phyloP scores from a whole-genome alignment of 2,329 filamentous ascomycete genomes.

The Reticulascus tulasneorum region DNA sequence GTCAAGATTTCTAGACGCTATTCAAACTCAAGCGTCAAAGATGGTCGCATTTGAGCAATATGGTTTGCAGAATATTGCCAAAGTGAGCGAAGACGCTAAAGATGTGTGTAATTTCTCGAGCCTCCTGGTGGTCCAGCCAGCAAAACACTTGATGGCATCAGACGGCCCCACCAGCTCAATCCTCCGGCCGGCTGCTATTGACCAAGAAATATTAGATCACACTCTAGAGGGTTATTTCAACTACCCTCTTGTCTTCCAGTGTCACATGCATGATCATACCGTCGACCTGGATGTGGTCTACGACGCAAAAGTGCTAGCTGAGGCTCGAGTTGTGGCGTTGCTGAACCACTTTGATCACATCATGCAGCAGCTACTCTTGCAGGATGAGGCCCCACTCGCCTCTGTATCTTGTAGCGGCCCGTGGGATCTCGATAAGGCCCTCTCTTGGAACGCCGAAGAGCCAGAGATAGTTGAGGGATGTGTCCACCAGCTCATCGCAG shows the following conservation, averaged over 20 bases:
- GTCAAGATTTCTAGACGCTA: slow-evolving; percentile 13
- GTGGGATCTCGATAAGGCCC: slow-evolving; percentile 1
- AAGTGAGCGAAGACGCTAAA: slow-evolving; percentile 11
- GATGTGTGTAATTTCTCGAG: slow-evolving; percentile 7
- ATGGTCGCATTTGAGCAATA: slow-evolving; percentile 17
- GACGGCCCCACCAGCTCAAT: too few species aligned
- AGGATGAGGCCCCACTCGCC: neutral
- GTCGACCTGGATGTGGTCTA: slow-evolving; percentile 1
- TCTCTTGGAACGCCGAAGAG: neutral
- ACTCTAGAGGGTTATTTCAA: slow-evolving; percentile 3
- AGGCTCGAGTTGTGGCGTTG: slow-evolving; percentile 1
- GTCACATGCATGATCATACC: neutral
- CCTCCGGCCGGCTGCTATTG: too few species aligned
- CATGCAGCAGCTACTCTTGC: slow-evolving; percentile 1
- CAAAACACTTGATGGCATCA: slow-evolving; percentile 3
- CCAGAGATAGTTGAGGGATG: neutral
- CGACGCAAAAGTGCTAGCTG: neutral
- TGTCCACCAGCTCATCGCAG: slow-evolving; percentile 2
- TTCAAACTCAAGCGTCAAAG: slow-evolving; percentile 13
- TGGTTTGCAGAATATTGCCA: slow-evolving; percentile 17
- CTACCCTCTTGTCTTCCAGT: slow-evolving; percentile 1
- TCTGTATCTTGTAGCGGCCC: too few species aligned
- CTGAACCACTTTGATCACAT: slow-evolving; percentile 8
- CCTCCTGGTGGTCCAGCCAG: slow-evolving; percentile 11
- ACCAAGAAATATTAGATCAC: slow-evolving; percentile 3